These are phyloP conservation scores for Amylocarpus encephaloides DNA, from an alignment of 2,329 filamentous ascomycete genomes.

Conservation along the genomic window DNA sequence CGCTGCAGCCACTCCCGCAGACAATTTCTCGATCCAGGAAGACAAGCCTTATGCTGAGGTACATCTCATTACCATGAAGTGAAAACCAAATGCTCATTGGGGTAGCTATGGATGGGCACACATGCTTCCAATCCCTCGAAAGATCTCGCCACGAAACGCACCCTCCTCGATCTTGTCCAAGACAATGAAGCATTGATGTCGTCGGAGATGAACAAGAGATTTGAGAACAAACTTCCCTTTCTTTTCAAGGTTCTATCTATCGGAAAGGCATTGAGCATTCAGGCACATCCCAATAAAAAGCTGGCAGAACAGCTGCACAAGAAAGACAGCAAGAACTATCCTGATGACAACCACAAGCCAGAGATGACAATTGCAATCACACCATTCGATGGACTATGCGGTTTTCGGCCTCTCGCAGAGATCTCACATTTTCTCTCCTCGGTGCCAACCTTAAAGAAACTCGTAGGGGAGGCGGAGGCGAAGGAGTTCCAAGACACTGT, in stretches of 20 bases:
- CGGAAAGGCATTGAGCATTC: slow-evolving; percentile 91
- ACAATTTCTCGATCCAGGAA: slow-evolving; percentile 69
- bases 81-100: not conserved
- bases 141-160: slow-evolving; percentile 75
- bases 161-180: slow-evolving; percentile 78
- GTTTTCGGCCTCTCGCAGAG: slow-evolving; percentile 82
- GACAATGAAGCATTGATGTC: slow-evolving; percentile 83
- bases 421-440: slow-evolving; percentile 70
- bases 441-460: slow-evolving; percentile 54
- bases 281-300: slow-evolving; percentile 94
- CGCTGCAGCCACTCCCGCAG: slow-evolving; percentile 73
- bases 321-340: slow-evolving; percentile 87
- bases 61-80: not conserved
- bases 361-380: slow-evolving; percentile 99
- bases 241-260: slow-evolving; percentile 97
- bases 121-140: slow-evolving; percentile 94
- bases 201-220: slow-evolving; percentile 63
- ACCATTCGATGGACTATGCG: slow-evolving; percentile 90
- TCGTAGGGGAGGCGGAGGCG: slow-evolving; percentile 62
- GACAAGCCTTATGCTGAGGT: slow-evolving; percentile 93
- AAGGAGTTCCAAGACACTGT: slow-evolving; percentile 47
- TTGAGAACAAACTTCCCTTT: slow-evolving; percentile 80
- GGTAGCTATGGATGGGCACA: slow-evolving; percentile 86
- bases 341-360: slow-evolving; percentile 98
- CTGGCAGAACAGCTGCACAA: slow-evolving; percentile 83